Percentiles rank a stretch among this genome's conserved stretches.
Conservation (phyloP, 345 rosid species). For the Sisymbrium irio region DNA sequence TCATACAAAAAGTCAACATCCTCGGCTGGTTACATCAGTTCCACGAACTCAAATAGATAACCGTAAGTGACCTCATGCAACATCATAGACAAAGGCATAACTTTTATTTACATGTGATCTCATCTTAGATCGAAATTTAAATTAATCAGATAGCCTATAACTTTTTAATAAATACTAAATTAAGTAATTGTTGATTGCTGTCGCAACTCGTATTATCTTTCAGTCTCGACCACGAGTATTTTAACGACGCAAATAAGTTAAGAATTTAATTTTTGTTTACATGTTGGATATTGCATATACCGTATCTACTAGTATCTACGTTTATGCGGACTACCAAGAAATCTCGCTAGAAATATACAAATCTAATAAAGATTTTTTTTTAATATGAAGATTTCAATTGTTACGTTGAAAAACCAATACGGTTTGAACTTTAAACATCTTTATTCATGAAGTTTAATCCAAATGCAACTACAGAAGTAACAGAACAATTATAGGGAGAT, state of each 20-base stretch:
- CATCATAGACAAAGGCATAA: neutral
- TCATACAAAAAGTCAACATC: constrained; percentile 16
- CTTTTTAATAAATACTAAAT: neutral
- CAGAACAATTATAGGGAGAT: no score
- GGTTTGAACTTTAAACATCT: no score
- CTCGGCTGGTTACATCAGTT: constrained; percentile 16
- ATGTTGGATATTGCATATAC: neutral
- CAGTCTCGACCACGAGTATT: neutral
- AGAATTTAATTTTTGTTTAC: neutral
- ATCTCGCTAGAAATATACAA: neutral
- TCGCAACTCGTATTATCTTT: neutral
- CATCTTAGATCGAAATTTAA: neutral
- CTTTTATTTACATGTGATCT: neutral
- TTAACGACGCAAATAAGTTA: neutral
- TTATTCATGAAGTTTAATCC: no score
- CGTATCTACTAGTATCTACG: neutral
- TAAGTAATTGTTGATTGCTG: neutral
- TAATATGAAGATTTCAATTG: no score
- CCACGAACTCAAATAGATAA: neutral
- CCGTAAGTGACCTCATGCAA: neutral
- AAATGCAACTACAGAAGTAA: no score
- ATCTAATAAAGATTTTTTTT: no score
- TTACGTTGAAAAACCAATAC: no score
- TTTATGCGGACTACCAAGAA: neutral
- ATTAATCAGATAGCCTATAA: neutral